These are phyloP conservation scores for Silene coronaria DNA, from an alignment of 179 eudicot species.

Conservation along the genomic window DNA sequence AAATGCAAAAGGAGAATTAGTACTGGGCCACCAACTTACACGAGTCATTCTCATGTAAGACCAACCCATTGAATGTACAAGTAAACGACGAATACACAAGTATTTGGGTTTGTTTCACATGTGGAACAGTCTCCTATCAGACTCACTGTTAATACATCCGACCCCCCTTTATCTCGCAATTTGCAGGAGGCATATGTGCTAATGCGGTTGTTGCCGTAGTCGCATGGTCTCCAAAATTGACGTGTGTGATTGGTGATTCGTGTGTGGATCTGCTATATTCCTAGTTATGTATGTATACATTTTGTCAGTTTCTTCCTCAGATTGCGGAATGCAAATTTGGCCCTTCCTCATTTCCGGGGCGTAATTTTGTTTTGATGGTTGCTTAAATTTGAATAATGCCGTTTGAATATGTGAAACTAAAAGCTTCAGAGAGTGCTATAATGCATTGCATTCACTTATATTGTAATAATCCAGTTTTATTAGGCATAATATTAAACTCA, in stretches of 20 bases:
- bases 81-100: neutral
- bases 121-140: neutral
- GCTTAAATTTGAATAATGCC: neutral
- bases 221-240: neutral
- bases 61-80: neutral
- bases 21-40: neutral
- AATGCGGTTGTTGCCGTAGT: neutral
- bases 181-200: no score
- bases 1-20: slow-evolving; percentile 2
- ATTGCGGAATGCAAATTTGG: neutral
- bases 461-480: neutral
- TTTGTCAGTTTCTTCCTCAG: slow-evolving; percentile 8
- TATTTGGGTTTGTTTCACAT: neutral
- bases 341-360: neutral
- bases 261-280: neutral
- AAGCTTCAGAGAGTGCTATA: neutral
- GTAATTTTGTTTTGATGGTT: neutral
- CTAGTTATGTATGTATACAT: slow-evolving; percentile 10
- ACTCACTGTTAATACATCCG: neutral
- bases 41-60: neutral
- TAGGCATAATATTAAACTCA: neutral
- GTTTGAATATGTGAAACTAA: neutral
- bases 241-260: neutral
- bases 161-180: no score
- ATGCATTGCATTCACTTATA: neutral